Base-by-base conservation (phyloP, 352 stramenopile species). In the Phytophthora parvispora region DNA sequence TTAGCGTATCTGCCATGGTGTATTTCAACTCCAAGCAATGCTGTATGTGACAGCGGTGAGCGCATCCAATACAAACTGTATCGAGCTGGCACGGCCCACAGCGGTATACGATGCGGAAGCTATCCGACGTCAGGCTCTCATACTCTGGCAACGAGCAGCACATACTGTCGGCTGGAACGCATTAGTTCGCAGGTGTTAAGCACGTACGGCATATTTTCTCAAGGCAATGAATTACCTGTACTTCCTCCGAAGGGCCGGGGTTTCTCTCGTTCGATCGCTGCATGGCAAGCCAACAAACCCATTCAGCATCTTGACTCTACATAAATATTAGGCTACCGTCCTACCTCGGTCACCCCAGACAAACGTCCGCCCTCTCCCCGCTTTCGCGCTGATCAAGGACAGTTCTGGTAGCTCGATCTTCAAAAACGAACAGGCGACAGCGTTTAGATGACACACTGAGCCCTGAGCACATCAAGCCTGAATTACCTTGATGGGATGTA, bases 261-360 rank as follows among this genome's bases (percentile, higher is more conserved):
- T 29, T 77, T 69, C 22, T 78, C 49, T 31, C 60, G 51, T 25
- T 71, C 55, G 16, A 75, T 81, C 31, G 74, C 74, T 82, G n/a
- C 16, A 48, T 20, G 3, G 6, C 28, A 54, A 51, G n/a, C 34
- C 27, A 20, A 29, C 15, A 38, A n/a, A 24, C 15, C 34, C 45
- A 25, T 28, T 27, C 36, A 52, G 45, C 45, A 52, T 22, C 22
- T 27, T 27, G 24, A 48, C 10, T 13, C 6, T 7, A 16, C 38
- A 45, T 45, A 6, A 28, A 27, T 6, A 18, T 42, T 32, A 24
- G 3, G 36, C 9, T 47, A 16, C 59, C 7, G 18, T 61, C 60
- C 0, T 55, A 93, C 84, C 83, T 85, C 84, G 73, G 68, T 95
- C 87, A 3, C 87, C 87, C 86, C 88, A 94, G 2, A 90, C 83